A percentile compares a stretch with the other conserved stretches of the same genome.
phyloP scores from a whole-genome alignment of 1,284 basidiomycete genomes.

The Mixia osmundae region DNA sequence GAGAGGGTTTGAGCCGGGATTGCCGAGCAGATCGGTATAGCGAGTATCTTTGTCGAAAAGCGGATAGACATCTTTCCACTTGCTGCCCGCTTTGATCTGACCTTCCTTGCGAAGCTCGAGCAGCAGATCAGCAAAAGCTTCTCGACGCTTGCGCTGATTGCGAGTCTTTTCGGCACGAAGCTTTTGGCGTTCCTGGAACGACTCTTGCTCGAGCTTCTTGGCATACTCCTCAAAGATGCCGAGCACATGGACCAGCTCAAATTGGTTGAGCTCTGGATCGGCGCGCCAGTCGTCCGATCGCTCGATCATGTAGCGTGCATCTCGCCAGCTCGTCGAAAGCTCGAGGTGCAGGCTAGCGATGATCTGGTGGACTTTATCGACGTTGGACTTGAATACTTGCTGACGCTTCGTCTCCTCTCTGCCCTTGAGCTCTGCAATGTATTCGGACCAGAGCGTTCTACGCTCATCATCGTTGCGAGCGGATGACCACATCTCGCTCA shows the following conservation, averaged over 20 bases:
- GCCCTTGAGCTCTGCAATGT: constrained; percentile 53
- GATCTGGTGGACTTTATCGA: constrained; percentile 35
- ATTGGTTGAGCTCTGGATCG: constrained; percentile 45
- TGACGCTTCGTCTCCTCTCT: constrained; percentile 52
- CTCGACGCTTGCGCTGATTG: constrained; percentile 60
- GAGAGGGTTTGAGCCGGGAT: constrained; percentile 75
- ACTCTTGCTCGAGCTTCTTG: constrained; percentile 59
- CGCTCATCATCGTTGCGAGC: constrained; percentile 53
- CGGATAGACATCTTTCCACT: constrained; percentile 75
- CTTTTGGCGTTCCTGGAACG: constrained; percentile 55
- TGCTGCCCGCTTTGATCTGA: constrained; percentile 51
- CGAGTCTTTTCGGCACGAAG: constrained; percentile 57
- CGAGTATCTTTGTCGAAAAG: constrained; percentile 48
- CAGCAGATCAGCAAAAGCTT: constrained; percentile 58
- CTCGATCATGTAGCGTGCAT: constrained; percentile 46
- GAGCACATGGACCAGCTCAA: constrained; percentile 71
- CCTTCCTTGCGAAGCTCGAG: constrained; percentile 40
- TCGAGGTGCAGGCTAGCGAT: constrained; percentile 31
- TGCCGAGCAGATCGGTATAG: constrained; percentile 66
- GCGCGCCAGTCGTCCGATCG: constrained; percentile 51
- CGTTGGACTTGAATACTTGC: constrained; percentile 40
- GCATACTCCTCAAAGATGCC: constrained; percentile 79
- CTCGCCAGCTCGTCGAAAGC: constrained; percentile 43
- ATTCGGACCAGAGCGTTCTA: constrained; percentile 65
- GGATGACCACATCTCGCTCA: constrained; percentile 14